These are phyloP conservation scores for Maudiozyma bulderi DNA, from an alignment of 805 yeast genomes.

Conservation along the genomic window DNA sequence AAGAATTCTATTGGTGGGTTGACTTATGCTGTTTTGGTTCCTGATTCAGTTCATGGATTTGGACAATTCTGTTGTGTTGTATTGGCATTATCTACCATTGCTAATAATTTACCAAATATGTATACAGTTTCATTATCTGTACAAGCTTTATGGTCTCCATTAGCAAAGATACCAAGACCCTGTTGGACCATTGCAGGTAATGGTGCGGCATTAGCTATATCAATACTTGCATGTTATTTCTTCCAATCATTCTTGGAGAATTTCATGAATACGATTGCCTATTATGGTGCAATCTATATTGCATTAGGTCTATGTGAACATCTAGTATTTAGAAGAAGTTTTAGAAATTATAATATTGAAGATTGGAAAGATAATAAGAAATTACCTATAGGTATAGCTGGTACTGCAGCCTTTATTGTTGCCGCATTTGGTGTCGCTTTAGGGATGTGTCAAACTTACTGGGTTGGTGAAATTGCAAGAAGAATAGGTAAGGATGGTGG, in stretches of 20 bases:
- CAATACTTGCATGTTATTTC: slow-evolving; percentile 77
- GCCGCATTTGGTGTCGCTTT: slow-evolving; percentile 78
- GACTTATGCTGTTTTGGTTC: slow-evolving; percentile 64
- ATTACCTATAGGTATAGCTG: slow-evolving; percentile 71
- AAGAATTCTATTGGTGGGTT: slow-evolving; percentile 70
- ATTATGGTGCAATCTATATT: slow-evolving; percentile 81
- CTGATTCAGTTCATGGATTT: slow-evolving; percentile 74
- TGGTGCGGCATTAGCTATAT: slow-evolving; percentile 67
- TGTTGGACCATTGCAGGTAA: slow-evolving; percentile 73
- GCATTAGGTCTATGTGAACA: slow-evolving; percentile 70
- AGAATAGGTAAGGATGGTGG: slow-evolving; percentile 41
- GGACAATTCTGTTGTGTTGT: slow-evolving; percentile 84
- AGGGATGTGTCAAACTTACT: slow-evolving; percentile 86
- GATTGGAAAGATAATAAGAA: slow-evolving; percentile 46
- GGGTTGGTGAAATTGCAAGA: slow-evolving; percentile 55
- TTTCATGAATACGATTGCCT: slow-evolving; percentile 85
- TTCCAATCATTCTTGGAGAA: slow-evolving; percentile 65
- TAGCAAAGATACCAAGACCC: slow-evolving; percentile 67
- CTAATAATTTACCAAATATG: slow-evolving; percentile 89
- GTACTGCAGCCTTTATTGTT: slow-evolving; percentile 64
- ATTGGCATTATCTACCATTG: slow-evolving; percentile 73
- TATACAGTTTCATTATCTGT: slow-evolving; percentile 81
- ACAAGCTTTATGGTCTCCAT: slow-evolving; percentile 69
- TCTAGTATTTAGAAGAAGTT: slow-evolving; percentile 58
- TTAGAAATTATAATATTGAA: slow-evolving; percentile 49